These are phyloP conservation scores for Ophioceras dolichostomum DNA, from an alignment of 2,329 filamentous ascomycete genomes.

Conservation along the genomic window DNA sequence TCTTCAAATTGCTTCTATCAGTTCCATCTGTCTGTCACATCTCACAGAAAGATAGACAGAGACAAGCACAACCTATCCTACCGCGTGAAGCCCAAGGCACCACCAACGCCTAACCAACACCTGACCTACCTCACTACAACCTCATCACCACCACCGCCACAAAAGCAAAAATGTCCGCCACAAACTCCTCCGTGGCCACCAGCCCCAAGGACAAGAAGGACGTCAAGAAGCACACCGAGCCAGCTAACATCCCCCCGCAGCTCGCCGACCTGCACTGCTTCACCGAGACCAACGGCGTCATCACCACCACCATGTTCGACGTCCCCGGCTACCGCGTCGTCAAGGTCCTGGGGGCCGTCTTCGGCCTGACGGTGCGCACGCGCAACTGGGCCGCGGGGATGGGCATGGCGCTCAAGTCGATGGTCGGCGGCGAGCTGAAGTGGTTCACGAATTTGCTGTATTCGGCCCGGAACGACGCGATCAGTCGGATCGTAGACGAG, in stretches of 20 bases:
- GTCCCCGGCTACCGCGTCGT: constrained; percentile 47
- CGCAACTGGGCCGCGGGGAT: constrained; percentile 46
- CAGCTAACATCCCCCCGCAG: constrained; percentile 13
- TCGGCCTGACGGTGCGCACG: constrained; percentile 26
- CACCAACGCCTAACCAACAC: too few relatives aligned
- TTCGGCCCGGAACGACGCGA: constrained; percentile 44
- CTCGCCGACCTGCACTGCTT: constrained; percentile 36
- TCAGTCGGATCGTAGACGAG: constrained; percentile 41
- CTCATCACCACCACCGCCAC: too few relatives aligned
- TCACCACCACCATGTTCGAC: constrained; percentile 53
- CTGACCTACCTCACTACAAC: too few relatives aligned
- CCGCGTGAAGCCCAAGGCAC: too few relatives aligned
- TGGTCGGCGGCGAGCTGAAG: constrained; percentile 45
- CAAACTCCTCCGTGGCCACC: not conserved
- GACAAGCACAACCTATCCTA: too few relatives aligned
- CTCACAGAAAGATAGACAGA: too few relatives aligned
- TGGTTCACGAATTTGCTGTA: constrained; percentile 50
- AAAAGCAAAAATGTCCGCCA: too few relatives aligned
- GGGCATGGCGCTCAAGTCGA: constrained; percentile 41
- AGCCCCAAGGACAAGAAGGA: not conserved
- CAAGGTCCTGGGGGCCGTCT: constrained; percentile 41
- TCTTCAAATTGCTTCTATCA: too few relatives aligned
- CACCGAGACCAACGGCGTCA: constrained; percentile 47
- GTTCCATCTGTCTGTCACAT: too few relatives aligned
- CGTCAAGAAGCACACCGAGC: not conserved